A percentile compares a stretch with the other conserved stretches of the same genome.
Evolutionary conservation across 2,329 filamentous ascomycete genomes (phyloP).

Genomic region (Calycina herbarum): DNA sequence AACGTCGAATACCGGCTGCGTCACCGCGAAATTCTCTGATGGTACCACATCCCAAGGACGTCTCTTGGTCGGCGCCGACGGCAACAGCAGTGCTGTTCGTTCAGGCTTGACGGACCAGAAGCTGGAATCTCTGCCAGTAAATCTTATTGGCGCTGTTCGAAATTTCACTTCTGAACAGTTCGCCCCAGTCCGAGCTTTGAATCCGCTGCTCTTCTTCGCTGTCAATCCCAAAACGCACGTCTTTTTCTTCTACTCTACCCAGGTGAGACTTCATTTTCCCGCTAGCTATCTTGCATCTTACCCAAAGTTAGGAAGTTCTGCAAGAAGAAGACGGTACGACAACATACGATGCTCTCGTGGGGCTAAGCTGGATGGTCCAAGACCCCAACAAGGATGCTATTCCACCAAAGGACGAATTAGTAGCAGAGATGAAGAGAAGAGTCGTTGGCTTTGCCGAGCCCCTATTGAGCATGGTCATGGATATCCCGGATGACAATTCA

Average conservation of each 20-base stretch:
- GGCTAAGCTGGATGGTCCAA: slow-evolving; percentile 47
- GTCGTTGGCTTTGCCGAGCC: slow-evolving; percentile 43
- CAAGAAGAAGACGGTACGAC: slow-evolving; percentile 40
- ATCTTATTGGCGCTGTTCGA: slow-evolving; percentile 42
- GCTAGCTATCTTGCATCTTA: background rate
- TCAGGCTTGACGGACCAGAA: slow-evolving; percentile 38
- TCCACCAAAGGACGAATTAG: slow-evolving; percentile 37
- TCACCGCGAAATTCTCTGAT: slow-evolving; percentile 39
- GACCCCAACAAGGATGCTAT: slow-evolving; percentile 38
- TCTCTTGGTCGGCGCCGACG: slow-evolving; percentile 44
- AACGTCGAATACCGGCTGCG: slow-evolving; percentile 12
- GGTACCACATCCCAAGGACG: slow-evolving; percentile 36
- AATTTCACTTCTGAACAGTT: slow-evolving; percentile 42
- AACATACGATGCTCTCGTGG: slow-evolving; percentile 46
- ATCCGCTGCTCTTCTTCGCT: slow-evolving; percentile 56
- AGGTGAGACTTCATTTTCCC: slow-evolving; percentile 31
- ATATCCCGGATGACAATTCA: slow-evolving; percentile 44
- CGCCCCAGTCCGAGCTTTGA: slow-evolving; percentile 46
- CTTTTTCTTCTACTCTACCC: slow-evolving; percentile 51
- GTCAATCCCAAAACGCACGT: slow-evolving; percentile 50
- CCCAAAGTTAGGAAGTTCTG: slow-evolving; percentile 36
- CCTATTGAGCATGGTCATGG: slow-evolving; percentile 44
- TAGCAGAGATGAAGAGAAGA: slow-evolving; percentile 43
- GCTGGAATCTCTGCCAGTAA: slow-evolving; percentile 41
- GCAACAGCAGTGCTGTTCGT: slow-evolving; percentile 38